These are phyloP conservation scores for Mycena galopus DNA, from an alignment of 768 basidiomycete species.

Conservation along the genomic window DNA sequence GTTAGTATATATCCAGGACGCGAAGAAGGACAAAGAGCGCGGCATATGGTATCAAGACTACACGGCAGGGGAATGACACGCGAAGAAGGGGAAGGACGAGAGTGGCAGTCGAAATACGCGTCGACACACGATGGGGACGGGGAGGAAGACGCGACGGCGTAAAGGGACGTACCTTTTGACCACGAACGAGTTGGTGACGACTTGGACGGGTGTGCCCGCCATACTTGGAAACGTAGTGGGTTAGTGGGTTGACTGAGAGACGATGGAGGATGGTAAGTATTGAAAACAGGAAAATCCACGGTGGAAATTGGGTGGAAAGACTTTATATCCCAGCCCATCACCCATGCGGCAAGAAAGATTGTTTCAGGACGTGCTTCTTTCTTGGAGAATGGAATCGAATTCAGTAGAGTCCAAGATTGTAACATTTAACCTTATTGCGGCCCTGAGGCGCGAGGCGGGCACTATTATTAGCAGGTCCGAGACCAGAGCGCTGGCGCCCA, in stretches of 20 bases:
- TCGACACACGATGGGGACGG: neutral
- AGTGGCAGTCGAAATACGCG: neutral
- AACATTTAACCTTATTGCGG: neutral
- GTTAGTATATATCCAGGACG: conserved; percentile 1
- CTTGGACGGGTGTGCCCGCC: conserved; percentile 8
- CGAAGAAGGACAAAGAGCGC: neutral
- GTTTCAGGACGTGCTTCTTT: neutral
- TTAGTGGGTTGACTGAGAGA: neutral
- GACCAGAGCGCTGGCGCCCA: neutral
- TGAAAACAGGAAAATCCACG: neutral
- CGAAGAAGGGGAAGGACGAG: no score
- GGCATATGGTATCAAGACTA: neutral
- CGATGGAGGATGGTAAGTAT: neutral
- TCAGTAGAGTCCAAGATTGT: neutral
- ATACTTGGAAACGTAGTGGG: neutral
- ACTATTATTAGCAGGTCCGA: conserved; percentile 1
- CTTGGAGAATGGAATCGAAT: conserved; percentile 1
- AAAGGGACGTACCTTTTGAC: conserved; percentile 18
- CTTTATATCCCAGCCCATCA: conserved; percentile 23
- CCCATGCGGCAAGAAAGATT: neutral
- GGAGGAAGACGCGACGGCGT: neutral
- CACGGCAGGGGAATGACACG: neutral
- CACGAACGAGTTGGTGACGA: conserved; percentile 30
- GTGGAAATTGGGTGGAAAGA: neutral
- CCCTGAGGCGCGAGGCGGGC: neutral